Evolutionary conservation across 306 rosid genomes (phyloP).

Genomic region (Purshia tridentata): DNA sequence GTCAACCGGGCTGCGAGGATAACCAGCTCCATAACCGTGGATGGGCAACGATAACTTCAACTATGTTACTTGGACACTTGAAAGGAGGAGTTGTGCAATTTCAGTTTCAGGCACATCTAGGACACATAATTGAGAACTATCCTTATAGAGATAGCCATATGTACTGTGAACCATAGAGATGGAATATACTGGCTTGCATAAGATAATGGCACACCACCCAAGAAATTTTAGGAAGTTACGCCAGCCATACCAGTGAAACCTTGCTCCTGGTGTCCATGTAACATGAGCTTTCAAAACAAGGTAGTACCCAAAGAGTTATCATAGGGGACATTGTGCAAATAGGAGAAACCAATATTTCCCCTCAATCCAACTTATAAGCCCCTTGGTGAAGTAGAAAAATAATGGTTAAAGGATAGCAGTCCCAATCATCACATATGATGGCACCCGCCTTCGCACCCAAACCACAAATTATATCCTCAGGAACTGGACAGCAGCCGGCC

Average conservation of each 20-base stretch:
- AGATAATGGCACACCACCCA: conserved; percentile 24
- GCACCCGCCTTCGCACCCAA: conserved; percentile 67
- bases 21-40: conserved; percentile 99
- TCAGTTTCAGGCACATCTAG: conserved; percentile 41
- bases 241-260: conserved; percentile 38
- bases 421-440: conserved; percentile 36
- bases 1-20: conserved; percentile 94
- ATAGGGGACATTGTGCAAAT: conserved; percentile 4
- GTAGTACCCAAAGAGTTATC: conserved; percentile 29
- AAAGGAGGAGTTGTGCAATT: conserved; percentile 37
- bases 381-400: conserved; percentile 21
- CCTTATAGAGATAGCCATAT: conserved; percentile 28
- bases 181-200: conserved; percentile 27
- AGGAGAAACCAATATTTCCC: conserved; percentile 38
- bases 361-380: conserved; percentile 37
- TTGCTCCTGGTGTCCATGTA: conserved; percentile 41
- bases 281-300: conserved; percentile 39
- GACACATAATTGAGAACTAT: conserved; percentile 30
- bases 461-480: conserved; percentile 77
- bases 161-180: conserved; percentile 15
- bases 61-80: conserved; percentile 40
- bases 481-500: conserved; percentile 99
- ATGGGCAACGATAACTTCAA: conserved; percentile 63
- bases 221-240: conserved; percentile 26
- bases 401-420: conserved; percentile 19